These are phyloP conservation scores for Basipetospora sp. DNA, from an alignment of 2,329 filamentous ascomycete species.

Conservation along the genomic window DNA sequence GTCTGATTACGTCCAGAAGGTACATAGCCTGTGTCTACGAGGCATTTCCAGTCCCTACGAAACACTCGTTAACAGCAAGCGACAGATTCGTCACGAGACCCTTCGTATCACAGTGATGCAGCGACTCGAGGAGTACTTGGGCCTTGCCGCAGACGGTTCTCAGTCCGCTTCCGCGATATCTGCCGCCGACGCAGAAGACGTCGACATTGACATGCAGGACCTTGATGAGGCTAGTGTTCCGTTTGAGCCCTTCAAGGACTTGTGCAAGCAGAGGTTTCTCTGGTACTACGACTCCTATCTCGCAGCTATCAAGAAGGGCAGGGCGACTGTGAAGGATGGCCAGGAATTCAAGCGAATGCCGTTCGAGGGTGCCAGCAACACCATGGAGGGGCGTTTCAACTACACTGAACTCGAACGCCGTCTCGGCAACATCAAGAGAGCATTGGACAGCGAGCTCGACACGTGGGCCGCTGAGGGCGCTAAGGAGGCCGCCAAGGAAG, in stretches of 20 bases:
- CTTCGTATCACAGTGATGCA: slow-evolving; percentile 75
- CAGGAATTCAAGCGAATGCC: slow-evolving; percentile 65
- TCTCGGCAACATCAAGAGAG: slow-evolving; percentile 51
- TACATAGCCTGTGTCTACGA: slow-evolving; percentile 17
- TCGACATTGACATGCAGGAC: slow-evolving; percentile 33
- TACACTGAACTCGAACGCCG: slow-evolving; percentile 61
- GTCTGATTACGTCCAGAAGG: slow-evolving; percentile 65
- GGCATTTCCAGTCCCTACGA: not conserved
- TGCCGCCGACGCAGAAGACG: slow-evolving; percentile 24
- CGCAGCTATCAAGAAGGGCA: slow-evolving; percentile 50
- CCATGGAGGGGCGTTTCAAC: slow-evolving; percentile 75
- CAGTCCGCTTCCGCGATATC: slow-evolving; percentile 13
- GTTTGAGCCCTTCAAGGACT: slow-evolving; percentile 78
- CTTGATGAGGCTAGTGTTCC: slow-evolving; percentile 39
- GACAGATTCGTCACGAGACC: slow-evolving; percentile 77
- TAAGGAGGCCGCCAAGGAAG: slow-evolving; percentile 46
- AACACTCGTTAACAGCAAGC: slow-evolving; percentile 10
- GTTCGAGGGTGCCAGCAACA: slow-evolving; percentile 64
- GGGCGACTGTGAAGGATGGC: slow-evolving; percentile 46
- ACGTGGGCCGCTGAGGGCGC: slow-evolving; percentile 59
- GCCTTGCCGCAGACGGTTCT: slow-evolving; percentile 40
- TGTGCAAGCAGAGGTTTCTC: slow-evolving; percentile 80
- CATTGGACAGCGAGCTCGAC: slow-evolving; percentile 56
- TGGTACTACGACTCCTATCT: slow-evolving; percentile 94
- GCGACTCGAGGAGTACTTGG: slow-evolving; percentile 65